Conservation (phyloP, 768 basidiomycete genomes). For the Cyclocybe cylindracea region DNA sequence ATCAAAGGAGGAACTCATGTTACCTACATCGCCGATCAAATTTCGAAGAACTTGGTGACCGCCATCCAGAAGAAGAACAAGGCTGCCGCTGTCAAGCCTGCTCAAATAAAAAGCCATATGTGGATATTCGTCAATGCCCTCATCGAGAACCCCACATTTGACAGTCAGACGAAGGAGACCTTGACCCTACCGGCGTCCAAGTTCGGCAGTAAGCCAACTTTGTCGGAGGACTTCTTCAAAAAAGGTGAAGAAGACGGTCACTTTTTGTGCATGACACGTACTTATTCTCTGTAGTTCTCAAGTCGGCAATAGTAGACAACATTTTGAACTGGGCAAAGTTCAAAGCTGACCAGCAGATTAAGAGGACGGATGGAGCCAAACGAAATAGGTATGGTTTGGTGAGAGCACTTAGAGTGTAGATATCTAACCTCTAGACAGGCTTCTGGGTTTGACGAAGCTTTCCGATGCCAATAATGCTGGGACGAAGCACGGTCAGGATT, state of each 20-base stretch:
- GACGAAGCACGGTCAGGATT: slow-evolving; percentile 72
- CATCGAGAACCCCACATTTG: slow-evolving; percentile 97
- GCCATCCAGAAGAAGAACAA: slow-evolving; percentile 97
- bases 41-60: slow-evolving; percentile 81
- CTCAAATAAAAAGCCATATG: slow-evolving; percentile 97
- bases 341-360: slow-evolving; percentile 94
- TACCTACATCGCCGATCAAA: slow-evolving; percentile 78
- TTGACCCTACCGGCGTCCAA: slow-evolving; percentile 85
- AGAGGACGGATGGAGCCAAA: slow-evolving; percentile 93
- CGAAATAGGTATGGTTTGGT: slow-evolving; percentile 65
- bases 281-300: slow-evolving; percentile 50
- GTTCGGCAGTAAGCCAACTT: slow-evolving; percentile 83
- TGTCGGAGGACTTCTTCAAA: slow-evolving; percentile 95
- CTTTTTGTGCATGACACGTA: background rate
- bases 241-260: slow-evolving; percentile 59
- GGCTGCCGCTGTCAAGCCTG: slow-evolving; percentile 88
- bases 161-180: slow-evolving; percentile 98
- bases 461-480: slow-evolving; percentile 98
- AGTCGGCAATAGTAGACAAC: slow-evolving; percentile 88
- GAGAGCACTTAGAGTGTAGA: background rate
- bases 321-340: slow-evolving; percentile 96
- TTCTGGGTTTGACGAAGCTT: slow-evolving; percentile 90
- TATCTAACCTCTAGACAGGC: slow-evolving; percentile 40
- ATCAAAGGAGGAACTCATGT: slow-evolving; percentile 98
- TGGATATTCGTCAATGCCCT: slow-evolving; percentile 97